Conservation (phyloP, 441 rosid species). For the Syzygium malaccense region DNA sequence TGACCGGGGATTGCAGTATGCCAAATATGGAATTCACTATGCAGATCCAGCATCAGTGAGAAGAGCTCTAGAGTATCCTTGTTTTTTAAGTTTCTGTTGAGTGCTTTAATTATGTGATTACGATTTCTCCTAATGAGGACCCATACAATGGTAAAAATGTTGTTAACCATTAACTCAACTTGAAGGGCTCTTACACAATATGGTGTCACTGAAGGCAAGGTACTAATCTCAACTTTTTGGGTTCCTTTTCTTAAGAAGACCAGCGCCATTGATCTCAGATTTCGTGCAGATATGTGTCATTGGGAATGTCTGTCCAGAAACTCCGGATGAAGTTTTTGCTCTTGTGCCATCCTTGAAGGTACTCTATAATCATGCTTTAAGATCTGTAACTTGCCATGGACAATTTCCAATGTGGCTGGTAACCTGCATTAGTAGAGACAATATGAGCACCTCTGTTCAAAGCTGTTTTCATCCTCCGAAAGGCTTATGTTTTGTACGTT, state of each 20-base stretch:
- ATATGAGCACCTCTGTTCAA: neutral
- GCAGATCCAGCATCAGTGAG: constrained; percentile 50
- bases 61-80: constrained; percentile 76
- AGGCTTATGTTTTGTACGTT: neutral
- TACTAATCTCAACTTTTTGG: constrained; percentile 17
- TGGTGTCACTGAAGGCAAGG: constrained; percentile 75
- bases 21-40: constrained; percentile 36
- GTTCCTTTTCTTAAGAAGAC: neutral
- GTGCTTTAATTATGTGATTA: neutral
- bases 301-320: neutral
- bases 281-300: neutral
- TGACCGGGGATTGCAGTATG: constrained; percentile 52
- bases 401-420: neutral
- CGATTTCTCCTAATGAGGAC: neutral
- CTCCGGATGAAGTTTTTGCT: neutral
- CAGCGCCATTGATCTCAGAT: neutral
- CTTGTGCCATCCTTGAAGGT: neutral
- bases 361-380: neutral
- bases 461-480: neutral
- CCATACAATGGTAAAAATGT: constrained; percentile 2
- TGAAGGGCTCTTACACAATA: constrained; percentile 40
- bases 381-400: neutral
- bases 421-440: neutral
- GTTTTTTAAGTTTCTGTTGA: neutral
- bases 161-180: constrained; percentile 39